Evolutionary conservation across 176 grass and related monocot genomes (phyloP), one percentile per base, ranked within the genome.

Genomic region (Ananas comosus): DNA sequence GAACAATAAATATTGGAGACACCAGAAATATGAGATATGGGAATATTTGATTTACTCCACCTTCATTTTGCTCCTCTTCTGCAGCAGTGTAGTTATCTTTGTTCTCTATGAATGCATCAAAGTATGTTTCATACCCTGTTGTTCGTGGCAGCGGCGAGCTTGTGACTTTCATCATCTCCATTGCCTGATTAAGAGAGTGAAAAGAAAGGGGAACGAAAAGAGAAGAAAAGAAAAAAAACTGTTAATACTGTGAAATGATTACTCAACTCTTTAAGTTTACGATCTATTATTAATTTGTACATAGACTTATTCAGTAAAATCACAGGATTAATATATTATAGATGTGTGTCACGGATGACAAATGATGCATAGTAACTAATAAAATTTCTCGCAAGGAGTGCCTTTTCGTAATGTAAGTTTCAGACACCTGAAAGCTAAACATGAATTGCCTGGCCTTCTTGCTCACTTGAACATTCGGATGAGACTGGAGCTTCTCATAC

Each of bases 101-200:
- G 9, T 66, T 74, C 3, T 83, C 80, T 2, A 70, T 68, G 14
- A 96, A 87, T 16, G 91, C 83, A 72, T 89, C 84, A 6, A 96
- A 96, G 76, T 96, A 96, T 2, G 74, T 81, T 65, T 92, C 89
- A 66, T 83, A 96, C 53, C 89, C 93, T 8, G 89, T 96, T 71
- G 14, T 83, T n/a, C 52, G 71, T 10, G 83, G 50, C 63, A 83
- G 16, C 0, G 86, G 70, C 8, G 77, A 29, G 56, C 83, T 78
- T 19, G 72, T 78, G 0, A 87, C 86, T 74, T 96, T 96, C 88
- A 96, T 83, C 79, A 89, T 84, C 21, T 92, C 88, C 81, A 91
- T 91, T 49, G 92, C 92, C 86, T 96, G 83, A 51, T 70, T 71
- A 28, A 13, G 70, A 17, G 52, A 13, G 18, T 18, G 6, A 57